Percentiles rank a stretch among this genome's conserved stretches.
phyloP scores from a whole-genome alignment of 306 rosid genomes.

The Canavalia gladiata region DNA sequence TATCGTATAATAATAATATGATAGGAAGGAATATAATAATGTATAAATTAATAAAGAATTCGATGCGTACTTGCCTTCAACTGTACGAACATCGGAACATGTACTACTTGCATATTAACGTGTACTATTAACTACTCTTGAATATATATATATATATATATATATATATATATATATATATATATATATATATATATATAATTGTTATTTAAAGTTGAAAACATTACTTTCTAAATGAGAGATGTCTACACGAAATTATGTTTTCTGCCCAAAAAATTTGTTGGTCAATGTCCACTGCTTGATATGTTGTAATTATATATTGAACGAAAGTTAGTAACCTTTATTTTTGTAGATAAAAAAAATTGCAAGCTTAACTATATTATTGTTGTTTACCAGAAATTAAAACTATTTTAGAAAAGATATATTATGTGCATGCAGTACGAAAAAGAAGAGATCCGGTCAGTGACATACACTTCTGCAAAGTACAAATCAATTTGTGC shows the following conservation, averaged over 20 bases:
- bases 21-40: background rate
- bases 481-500: constrained; percentile 33
- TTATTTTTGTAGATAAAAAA: background rate
- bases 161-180: no score
- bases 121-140: background rate
- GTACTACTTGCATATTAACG: background rate
- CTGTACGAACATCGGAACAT: background rate
- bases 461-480: constrained; percentile 18
- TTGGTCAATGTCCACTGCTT: background rate
- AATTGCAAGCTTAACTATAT: constrained; percentile 21
- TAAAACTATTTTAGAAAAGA: background rate
- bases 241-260: background rate
- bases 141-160: no score
- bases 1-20: no score
- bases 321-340: constrained; percentile 2
- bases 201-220: no score
- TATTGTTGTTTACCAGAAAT: constrained; percentile 37
- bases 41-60: background rate
- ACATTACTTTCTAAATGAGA: constrained; percentile 14
- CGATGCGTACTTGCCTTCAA: background rate
- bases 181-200: no score
- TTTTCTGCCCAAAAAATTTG: background rate
- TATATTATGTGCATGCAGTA: background rate
- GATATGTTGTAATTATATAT: background rate
- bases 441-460: background rate